Percentiles rank a stretch among this genome's conserved stretches.
phyloP scores from a whole-genome alignment of 1,284 basidiomycete species.

The Psilocybe mexicana region DNA sequence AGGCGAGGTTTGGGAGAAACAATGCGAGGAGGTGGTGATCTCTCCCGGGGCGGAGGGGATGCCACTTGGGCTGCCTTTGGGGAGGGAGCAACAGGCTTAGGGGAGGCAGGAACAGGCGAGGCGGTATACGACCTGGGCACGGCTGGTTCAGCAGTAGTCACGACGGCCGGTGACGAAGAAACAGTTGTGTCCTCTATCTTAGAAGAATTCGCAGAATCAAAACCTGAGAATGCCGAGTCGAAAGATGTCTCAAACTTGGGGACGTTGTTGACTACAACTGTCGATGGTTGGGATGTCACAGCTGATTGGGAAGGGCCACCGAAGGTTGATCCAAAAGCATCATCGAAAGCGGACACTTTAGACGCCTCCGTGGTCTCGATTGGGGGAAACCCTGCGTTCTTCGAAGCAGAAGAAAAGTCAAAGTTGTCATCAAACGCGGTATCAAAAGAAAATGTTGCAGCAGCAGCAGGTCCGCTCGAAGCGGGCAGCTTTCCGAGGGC shows the following conservation, averaged over 20 bases:
- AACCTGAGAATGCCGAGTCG: constrained; percentile 53
- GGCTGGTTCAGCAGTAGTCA: constrained; percentile 22
- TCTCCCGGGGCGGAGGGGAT: constrained; percentile 40
- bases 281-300: background rate
- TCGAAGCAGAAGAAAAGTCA: constrained; percentile 66
- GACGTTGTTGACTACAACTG: background rate
- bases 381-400: constrained; percentile 11
- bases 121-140: constrained; percentile 36
- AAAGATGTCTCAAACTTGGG: constrained; percentile 22
- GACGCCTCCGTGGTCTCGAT: constrained; percentile 1
- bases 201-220: constrained; percentile 38
- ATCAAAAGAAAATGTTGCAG: constrained; percentile 59
- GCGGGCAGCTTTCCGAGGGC: constrained; percentile 58
- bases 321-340: constrained; percentile 13
- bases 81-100: constrained; percentile 38
- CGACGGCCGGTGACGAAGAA: constrained; percentile 23
- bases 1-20: constrained; percentile 57
- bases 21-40: constrained; percentile 51
- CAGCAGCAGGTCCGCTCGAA: constrained; percentile 37
- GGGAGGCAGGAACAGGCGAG: constrained; percentile 26
- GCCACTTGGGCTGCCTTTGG: constrained; percentile 28
- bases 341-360: constrained; percentile 14
- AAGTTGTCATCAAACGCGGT: constrained; percentile 86
- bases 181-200: constrained; percentile 41
- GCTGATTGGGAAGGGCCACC: background rate